Base-by-base conservation (phyloP, 257 asterid genomes). In the Ophiorrhiza pumila region DNA sequence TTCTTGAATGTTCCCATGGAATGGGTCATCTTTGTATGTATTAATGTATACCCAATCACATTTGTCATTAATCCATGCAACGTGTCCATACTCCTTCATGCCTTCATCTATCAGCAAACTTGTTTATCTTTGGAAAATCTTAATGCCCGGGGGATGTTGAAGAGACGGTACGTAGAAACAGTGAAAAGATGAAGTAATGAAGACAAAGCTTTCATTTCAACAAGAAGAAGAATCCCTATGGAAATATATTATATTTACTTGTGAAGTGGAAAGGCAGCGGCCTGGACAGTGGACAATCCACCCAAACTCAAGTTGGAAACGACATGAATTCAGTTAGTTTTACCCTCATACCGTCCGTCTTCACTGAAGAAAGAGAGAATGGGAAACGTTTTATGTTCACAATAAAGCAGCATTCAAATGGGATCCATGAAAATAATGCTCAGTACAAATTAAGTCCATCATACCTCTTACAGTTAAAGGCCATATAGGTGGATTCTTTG, bases 21-120 rank as follows among this genome's bases (percentile, higher is more conserved):
- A n/a, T n/a, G n/a, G n/a, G n/a, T n/a, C n/a, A n/a, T n/a, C n/a
- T n/a, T n/a, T n/a, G n/a, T n/a, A n/a, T n/a, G n/a, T n/a, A n/a
- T n/a, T n/a, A n/a, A n/a, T n/a, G n/a, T n/a, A n/a, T n/a, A n/a
- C n/a, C n/a, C n/a, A n/a, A n/a, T n/a, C n/a, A n/a, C n/a, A n/a
- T n/a, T n/a, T n/a, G n/a, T n/a, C 87, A 85, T 67, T 77, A 79
- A 11, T 61, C 75, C 31, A 81, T 69, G 83, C 90, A 85, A 27
- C 84, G 86, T 59, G 81, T 80, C 14, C 1, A 12, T 22, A 59
- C 22, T 39, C 86, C 86, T 17, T 86, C 86, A 53, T 83, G 81
- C 0, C 63, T 76, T 47, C 88, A 83, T 83, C 86, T 86, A 4
- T 7, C 41, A 2, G 23, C 70, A 77, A 88, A 80, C 81, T 52